A percentile compares a stretch with the other conserved stretches of the same genome.
Conservation (phyloP, 306 rosid genomes). For the Pterocarpus santalinus region DNA sequence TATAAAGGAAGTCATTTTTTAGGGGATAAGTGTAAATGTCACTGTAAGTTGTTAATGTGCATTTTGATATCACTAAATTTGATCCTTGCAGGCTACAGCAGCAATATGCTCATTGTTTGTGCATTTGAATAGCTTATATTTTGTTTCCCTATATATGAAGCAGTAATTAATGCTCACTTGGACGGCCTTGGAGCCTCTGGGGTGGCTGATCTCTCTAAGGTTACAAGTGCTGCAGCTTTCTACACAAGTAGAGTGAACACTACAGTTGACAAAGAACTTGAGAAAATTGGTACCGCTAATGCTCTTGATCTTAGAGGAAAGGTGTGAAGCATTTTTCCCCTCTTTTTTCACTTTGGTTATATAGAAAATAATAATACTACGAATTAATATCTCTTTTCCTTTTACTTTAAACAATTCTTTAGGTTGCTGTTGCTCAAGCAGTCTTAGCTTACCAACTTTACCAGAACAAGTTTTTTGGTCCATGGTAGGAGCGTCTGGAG, state of each 20-base stretch:
- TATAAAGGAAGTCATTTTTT: constrained; percentile 79
- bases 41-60: constrained; percentile 69
- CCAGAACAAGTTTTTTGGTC: constrained; percentile 85
- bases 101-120: constrained; percentile 36
- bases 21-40: constrained; percentile 89
- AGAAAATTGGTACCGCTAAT: constrained; percentile 75
- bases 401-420: constrained; percentile 9
- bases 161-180: constrained; percentile 84
- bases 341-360: not conserved
- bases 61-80: constrained; percentile 14
- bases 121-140: constrained; percentile 77
- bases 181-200: constrained; percentile 92
- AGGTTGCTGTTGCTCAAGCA: constrained; percentile 61
- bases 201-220: constrained; percentile 75
- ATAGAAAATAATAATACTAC: not conserved
- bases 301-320: constrained; percentile 90
- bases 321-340: constrained; percentile 47
- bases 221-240: constrained; percentile 91
- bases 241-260: constrained; percentile 91
- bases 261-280: constrained; percentile 77
- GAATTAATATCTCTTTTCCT: not conserved
- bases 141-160: constrained; percentile 81
- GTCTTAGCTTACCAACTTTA: constrained; percentile 63
- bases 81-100: constrained; percentile 1
- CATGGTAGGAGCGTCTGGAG: constrained; percentile 82